Conservation (phyloP, 768 basidiomycete genomes). For the Russula lepida region DNA sequence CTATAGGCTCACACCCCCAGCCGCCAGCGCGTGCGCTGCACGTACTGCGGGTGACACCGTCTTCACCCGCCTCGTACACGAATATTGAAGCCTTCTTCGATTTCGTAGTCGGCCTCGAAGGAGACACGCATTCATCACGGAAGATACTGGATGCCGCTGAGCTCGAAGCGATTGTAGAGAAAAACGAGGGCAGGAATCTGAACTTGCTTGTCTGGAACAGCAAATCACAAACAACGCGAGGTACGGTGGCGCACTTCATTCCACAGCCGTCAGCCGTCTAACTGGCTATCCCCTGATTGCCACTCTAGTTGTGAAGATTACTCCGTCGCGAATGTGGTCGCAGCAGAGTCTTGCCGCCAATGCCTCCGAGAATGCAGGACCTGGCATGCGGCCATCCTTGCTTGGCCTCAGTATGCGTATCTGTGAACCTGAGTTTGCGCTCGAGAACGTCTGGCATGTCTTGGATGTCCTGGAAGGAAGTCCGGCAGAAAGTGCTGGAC, state of each 20-base stretch:
- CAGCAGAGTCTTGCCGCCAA: slow-evolving; percentile 34
- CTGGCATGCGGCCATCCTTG: slow-evolving; percentile 68
- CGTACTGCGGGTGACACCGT: slow-evolving; percentile 81
- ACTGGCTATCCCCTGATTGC: not conserved
- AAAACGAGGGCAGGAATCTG: slow-evolving; percentile 61
- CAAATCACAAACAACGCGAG: slow-evolving; percentile 63
- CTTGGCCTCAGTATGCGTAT: slow-evolving; percentile 90
- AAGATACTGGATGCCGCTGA: slow-evolving; percentile 57
- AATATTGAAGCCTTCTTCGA: slow-evolving; percentile 92
- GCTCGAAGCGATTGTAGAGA: slow-evolving; percentile 75
- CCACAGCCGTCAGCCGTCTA: not conserved
- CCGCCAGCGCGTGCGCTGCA: slow-evolving; percentile 64
- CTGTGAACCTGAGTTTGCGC: slow-evolving; percentile 80
- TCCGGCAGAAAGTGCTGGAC: slow-evolving; percentile 91
- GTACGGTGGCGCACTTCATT: slow-evolving; percentile 31
- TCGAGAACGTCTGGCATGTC: slow-evolving; percentile 97
- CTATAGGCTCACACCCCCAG: slow-evolving; percentile 38
- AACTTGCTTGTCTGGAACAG: slow-evolving; percentile 79
- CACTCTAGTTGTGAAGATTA: slow-evolving; percentile 65
- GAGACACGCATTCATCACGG: slow-evolving; percentile 44
- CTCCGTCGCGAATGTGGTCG: slow-evolving; percentile 82
- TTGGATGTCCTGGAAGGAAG: slow-evolving; percentile 93
- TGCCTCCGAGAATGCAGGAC: slow-evolving; percentile 33
- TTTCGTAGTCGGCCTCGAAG: slow-evolving; percentile 89
- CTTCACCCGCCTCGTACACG: slow-evolving; percentile 81